Evolutionary conservation across 2,329 filamentous ascomycete species (phyloP).

Genomic region (Penicillium thymicola): DNA sequence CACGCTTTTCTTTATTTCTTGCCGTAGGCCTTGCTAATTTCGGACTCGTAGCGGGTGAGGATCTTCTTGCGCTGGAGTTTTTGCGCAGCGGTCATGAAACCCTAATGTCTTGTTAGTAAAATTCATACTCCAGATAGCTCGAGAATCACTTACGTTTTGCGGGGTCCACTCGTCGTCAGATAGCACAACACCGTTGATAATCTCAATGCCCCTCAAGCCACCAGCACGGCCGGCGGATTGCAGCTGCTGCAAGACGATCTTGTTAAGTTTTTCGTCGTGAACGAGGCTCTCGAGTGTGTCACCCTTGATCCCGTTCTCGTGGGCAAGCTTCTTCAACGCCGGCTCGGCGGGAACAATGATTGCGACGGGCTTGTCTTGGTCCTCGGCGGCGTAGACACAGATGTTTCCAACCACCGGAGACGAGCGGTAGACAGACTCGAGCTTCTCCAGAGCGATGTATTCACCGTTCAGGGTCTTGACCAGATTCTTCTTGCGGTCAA

Average conservation of each 20-base stretch:
- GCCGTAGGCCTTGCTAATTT: conserved; percentile 61
- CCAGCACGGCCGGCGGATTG: conserved; percentile 37
- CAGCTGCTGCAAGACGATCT: conserved; percentile 41
- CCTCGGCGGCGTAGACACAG: conserved; percentile 76
- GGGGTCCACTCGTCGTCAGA: conserved; percentile 48
- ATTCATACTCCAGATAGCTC: not conserved
- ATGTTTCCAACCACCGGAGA: conserved; percentile 77
- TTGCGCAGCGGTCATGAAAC: conserved; percentile 65
- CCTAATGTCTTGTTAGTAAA: conserved; percentile 44
- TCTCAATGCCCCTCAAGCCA: conserved; percentile 41
- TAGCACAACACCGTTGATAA: conserved; percentile 44
- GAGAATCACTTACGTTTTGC: conserved; percentile 35
- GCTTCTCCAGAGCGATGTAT: conserved; percentile 94
- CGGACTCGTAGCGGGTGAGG: conserved; percentile 57
- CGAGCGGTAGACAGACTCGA: conserved; percentile 86
- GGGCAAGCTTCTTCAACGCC: conserved; percentile 55
- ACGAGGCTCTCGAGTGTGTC: conserved; percentile 66
- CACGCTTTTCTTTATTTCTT: conserved; percentile 32
- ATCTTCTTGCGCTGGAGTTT: conserved; percentile 71
- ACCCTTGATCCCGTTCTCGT: conserved; percentile 60
- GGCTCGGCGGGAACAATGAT: conserved; percentile 66
- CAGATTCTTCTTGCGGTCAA: conserved; percentile 97
- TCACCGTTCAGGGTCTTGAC: conserved; percentile 94
- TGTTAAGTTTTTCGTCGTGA: conserved; percentile 43
- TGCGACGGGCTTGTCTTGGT: conserved; percentile 75